Evolutionary conservation across 2,329 filamentous ascomycete species (phyloP), one percentile per base, ranked within the genome.

Genomic region (Amylocarpus encephaloides): DNA sequence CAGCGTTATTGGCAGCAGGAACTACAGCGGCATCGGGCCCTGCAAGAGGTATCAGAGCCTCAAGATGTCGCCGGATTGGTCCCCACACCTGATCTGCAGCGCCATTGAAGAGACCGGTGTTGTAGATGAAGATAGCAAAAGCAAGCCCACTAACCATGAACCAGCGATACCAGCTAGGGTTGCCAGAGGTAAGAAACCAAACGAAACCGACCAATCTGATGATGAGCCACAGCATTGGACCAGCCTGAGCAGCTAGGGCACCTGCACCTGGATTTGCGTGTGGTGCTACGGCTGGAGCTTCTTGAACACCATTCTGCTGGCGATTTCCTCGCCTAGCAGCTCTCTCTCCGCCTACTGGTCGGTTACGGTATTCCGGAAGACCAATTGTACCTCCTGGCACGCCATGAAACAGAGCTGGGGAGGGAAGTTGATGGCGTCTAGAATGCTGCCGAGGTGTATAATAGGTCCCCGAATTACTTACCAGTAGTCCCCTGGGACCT

Each of bases 171-270:
- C 79, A 83, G 59, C 74, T 82, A 2, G 74, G 71, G 40, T 74
- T 72, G 0, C 77, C 74, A 9, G 74, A 74, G 0, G 80, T 83
- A 53, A 85, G 83, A 66, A 82, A 80, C 78, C 79, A 85, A 11
- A 84, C 73, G 62, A 85, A 82, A 5, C 79, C 66, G 10, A 72
- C 69, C 7, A 85, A 66, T 6, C 81, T 74, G 33, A 80, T 67
- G 1, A 83, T 57, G 46, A 84, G 70, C 81, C 80, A 85, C 26
- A 85, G 62, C 46, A 83, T 75, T n/a, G 79, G 79, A 70, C 76
- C 78, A n/a, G 79, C 33, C 46, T 62, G 60, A 16, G 59, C 55
- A 48, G 57, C 60, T 15, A 65, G 9, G 12, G 61, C 60, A 13
- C 59, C 63, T n/a, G 61, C 60, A 33, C 53, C 56, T 32, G 63